A percentile compares a stretch with the other conserved stretches of the same genome.
Evolutionary conservation across 495 filamentous ascomycete genomes (phyloP).

Genomic region (Filosporella fistucella): DNA sequence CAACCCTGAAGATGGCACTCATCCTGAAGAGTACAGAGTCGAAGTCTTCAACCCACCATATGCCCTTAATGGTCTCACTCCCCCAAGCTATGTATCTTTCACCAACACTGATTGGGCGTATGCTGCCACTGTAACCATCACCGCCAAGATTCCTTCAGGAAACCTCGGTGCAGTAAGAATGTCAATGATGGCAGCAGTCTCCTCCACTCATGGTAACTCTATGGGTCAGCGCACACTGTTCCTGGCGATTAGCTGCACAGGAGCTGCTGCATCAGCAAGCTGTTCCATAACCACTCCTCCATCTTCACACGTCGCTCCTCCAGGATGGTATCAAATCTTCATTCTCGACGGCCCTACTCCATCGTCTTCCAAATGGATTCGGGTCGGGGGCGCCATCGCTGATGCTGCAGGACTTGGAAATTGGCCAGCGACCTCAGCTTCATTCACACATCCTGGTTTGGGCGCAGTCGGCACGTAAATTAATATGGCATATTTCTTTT

Average conservation of each 20-base stretch:
- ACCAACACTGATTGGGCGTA: constrained; percentile 48
- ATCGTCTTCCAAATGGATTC: constrained; percentile 48
- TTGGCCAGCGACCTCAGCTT: constrained; percentile 47
- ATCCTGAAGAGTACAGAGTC: constrained; percentile 56
- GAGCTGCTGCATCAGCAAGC: constrained; percentile 3
- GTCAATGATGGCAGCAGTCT: constrained; percentile 52
- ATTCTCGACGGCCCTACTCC: constrained; percentile 56
- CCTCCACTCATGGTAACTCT: constrained; percentile 58
- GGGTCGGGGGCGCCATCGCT: constrained; percentile 47
- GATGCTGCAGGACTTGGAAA: constrained; percentile 55
- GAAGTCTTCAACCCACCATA: constrained; percentile 64
- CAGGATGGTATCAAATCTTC: constrained; percentile 60
- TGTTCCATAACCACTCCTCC: constrained; percentile 56
- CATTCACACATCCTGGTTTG: constrained; percentile 34
- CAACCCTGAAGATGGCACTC: constrained; percentile 44
- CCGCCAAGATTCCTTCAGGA: constrained; percentile 25
- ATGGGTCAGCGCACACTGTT: constrained; percentile 59
- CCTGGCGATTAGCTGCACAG: constrained; percentile 41
- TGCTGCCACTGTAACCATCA: constrained; percentile 33
- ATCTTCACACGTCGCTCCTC: constrained; percentile 44
- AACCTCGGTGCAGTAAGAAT: constrained; percentile 37
- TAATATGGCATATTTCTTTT: too few species aligned
- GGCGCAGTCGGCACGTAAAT: constrained; percentile 12
- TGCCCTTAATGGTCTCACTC: constrained; percentile 42
- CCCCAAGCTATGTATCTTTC: constrained; percentile 35